phyloP scores from a whole-genome alignment of 2,329 filamentous ascomycete species.

The Truncatella angustata region DNA sequence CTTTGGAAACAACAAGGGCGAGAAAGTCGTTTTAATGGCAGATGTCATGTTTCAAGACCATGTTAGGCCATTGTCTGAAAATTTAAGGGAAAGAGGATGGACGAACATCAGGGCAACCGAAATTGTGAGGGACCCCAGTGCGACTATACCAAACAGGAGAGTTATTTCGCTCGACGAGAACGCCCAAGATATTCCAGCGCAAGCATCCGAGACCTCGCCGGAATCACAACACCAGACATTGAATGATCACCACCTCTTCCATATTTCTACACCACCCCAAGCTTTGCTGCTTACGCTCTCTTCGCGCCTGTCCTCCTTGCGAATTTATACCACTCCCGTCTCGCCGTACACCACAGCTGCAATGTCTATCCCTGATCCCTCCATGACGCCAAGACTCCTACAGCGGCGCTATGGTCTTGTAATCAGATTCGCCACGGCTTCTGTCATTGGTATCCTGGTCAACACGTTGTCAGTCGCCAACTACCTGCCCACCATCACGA shows the following conservation, averaged over 20 bases:
- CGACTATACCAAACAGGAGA: conserved; percentile 79
- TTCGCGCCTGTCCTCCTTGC: conserved; percentile 74
- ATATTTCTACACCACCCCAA: conserved; percentile 77
- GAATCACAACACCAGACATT: too few relatives aligned
- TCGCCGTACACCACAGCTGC: conserved; percentile 46
- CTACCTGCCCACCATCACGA: conserved; percentile 77
- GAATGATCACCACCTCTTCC: conserved; percentile 73
- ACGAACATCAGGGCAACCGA: conserved; percentile 64
- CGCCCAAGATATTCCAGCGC: too few relatives aligned
- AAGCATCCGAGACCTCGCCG: too few relatives aligned
- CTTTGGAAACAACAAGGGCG: conserved; percentile 62
- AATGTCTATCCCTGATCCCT: conserved; percentile 38
- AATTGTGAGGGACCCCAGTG: conserved; percentile 75
- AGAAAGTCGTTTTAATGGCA: conserved; percentile 77
- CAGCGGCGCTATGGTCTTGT: conserved; percentile 87
- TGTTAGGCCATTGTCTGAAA: conserved; percentile 54
- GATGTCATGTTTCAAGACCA: conserved; percentile 86
- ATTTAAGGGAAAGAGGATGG: conserved; percentile 66
- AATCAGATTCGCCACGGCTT: conserved; percentile 73
- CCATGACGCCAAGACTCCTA: conserved; percentile 54
- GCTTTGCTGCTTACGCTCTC: conserved; percentile 85
- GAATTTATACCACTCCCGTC: conserved; percentile 67
- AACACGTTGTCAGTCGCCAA: conserved; percentile 93
- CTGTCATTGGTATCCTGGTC: conserved; percentile 90
- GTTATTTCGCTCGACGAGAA: conserved; percentile 35